These are phyloP conservation scores for Linum tenue DNA, from an alignment of 345 rosid genomes.

Conservation along the genomic window DNA sequence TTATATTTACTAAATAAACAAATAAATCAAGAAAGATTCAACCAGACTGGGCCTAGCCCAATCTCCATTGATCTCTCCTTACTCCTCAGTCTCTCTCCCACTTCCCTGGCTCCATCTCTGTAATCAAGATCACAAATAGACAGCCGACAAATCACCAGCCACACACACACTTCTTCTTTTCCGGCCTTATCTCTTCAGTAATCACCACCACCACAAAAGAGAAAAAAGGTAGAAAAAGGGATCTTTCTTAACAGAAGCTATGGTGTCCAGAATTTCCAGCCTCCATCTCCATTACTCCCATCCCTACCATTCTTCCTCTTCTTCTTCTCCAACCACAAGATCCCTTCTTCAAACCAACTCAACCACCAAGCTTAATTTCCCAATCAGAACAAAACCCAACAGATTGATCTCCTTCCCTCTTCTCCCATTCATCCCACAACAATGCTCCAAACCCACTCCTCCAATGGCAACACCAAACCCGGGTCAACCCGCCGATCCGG, in stretches of 20 bases:
- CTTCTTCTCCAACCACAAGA: conserved; percentile 17
- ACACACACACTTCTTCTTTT: conserved; percentile 8
- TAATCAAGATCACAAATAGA: too few relatives aligned
- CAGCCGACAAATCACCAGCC: neutral
- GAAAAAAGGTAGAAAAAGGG: neutral
- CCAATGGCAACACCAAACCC: conserved; percentile 29
- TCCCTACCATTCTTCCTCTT: conserved; percentile 18
- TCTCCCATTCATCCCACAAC: neutral
- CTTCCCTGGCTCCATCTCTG: too few relatives aligned
- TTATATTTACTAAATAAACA: too few relatives aligned
- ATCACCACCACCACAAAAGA: too few relatives aligned
- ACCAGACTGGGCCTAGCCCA: too few relatives aligned
- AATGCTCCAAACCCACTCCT: conserved; percentile 12
- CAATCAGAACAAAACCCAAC: neutral
- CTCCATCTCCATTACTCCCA: conserved; percentile 38
- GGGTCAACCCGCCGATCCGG: conserved; percentile 28
- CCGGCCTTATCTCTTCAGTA: too few relatives aligned
- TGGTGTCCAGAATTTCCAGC: conserved; percentile 50
- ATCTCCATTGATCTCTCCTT: too few relatives aligned
- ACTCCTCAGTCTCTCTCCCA: too few relatives aligned
- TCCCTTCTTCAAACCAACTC: conserved; percentile 6
- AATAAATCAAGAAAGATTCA: too few relatives aligned
- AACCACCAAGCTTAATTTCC: conserved; percentile 8
- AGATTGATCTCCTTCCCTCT: neutral
- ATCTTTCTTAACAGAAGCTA: conserved; percentile 18